These are phyloP conservation scores for Metarhizium brunneum DNA, from an alignment of 2,329 filamentous ascomycete species.

Conservation along the genomic window DNA sequence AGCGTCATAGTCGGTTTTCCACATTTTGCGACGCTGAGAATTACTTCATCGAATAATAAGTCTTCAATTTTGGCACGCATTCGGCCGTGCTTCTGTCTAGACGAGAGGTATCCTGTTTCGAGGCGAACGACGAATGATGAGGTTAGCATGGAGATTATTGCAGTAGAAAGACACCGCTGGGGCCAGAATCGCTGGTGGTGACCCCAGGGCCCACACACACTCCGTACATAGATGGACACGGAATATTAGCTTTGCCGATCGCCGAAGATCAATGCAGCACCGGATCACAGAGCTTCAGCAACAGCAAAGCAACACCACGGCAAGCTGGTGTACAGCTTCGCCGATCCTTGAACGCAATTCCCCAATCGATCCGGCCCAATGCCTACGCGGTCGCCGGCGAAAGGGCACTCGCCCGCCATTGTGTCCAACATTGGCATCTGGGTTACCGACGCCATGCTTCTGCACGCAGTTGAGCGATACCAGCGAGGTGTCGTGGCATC, in stretches of 20 bases:
- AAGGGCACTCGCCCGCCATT: conserved; percentile 9
- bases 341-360: background rate
- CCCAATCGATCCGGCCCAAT: conserved; percentile 12
- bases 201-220: no score
- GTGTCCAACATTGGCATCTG: conserved; percentile 17
- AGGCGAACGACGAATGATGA: no score
- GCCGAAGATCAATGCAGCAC: background rate
- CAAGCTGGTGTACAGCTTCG: background rate
- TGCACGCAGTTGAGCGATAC: conserved; percentile 22
- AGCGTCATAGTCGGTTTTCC: no score
- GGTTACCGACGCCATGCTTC: conserved; percentile 24
- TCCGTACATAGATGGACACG: background rate
- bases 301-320: background rate
- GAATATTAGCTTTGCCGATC: background rate
- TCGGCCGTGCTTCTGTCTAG: no score
- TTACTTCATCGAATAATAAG: no score
- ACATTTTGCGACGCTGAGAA: no score
- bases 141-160: no score
- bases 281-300: no score
- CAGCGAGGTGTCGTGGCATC: conserved; percentile 11
- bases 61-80: no score
- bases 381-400: conserved; percentile 19
- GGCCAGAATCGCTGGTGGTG: background rate
- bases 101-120: no score
- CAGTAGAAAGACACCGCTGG: no score